Percentiles rank a stretch among this genome's conserved stretches.
Conservation (phyloP, 1,139 yeast species). For the Chernovozyma sophiae-reginae region DNA sequence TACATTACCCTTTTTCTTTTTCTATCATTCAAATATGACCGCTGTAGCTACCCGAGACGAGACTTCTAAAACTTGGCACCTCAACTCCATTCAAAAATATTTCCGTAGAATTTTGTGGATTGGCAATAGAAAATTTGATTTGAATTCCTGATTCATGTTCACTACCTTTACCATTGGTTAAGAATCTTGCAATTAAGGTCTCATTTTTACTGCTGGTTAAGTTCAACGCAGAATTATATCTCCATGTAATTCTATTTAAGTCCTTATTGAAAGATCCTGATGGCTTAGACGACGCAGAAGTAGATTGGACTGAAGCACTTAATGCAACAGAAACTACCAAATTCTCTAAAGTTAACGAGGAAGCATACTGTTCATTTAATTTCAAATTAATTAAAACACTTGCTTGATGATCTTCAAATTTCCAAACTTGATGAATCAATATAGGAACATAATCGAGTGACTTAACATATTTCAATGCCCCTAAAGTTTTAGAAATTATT, state of each 20-base stretch:
- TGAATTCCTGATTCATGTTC: slow-evolving; percentile 72
- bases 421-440: slow-evolving; percentile 78
- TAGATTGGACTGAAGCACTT: slow-evolving; percentile 38
- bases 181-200: slow-evolving; percentile 66
- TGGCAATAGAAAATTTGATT: slow-evolving; percentile 48
- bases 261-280: slow-evolving; percentile 86
- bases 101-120: slow-evolving; percentile 24
- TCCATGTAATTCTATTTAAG: slow-evolving; percentile 82
- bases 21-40: slow-evolving; percentile 21
- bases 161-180: slow-evolving; percentile 56
- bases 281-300: slow-evolving; percentile 83
- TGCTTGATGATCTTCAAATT: slow-evolving; percentile 78
- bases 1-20: too few relatives aligned
- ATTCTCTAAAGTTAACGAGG: slow-evolving; percentile 48
- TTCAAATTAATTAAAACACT: slow-evolving; percentile 74
- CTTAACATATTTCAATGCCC: slow-evolving; percentile 66
- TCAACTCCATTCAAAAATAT: slow-evolving; percentile 19
- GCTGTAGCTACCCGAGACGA: slow-evolving; percentile 35
- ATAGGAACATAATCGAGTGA: slow-evolving; percentile 57
- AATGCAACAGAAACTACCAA: slow-evolving; percentile 67
- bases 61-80: slow-evolving; percentile 29
- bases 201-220: slow-evolving; percentile 45
- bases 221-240: slow-evolving; percentile 48
- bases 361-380: slow-evolving; percentile 48
- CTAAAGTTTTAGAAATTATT: slow-evolving; percentile 56